Base-by-base conservation (phyloP, 495 filamentous ascomycete genomes). In the Terfezia claveryi region DNA sequence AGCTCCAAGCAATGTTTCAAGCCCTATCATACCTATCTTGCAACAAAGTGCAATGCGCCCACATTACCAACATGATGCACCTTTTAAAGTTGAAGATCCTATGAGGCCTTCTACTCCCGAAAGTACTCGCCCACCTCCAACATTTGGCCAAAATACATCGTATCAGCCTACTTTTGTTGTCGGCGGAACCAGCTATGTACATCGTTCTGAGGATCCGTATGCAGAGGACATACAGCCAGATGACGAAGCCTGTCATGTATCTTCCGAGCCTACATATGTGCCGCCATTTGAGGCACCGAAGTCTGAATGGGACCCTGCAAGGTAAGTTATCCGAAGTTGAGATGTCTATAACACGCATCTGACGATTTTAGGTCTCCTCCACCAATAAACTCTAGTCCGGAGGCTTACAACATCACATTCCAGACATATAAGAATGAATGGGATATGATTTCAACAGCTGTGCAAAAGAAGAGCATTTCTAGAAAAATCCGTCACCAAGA, bases 291-390 rank as follows among this genome's bases (percentile, higher is more conserved):
- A 46, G 41, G 41, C 41, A 5, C 41, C 59, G 3, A 51, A 55
- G 2, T 53, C 53, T 12, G 54, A 52, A 38, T 65, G 63, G 63
- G 63, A 65, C 37, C 63, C 63, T 41, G 58, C 63, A 38, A 59
- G 61, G 60, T 62, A 52, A 58, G 60, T 38, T 37, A 23, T 50
- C 49, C 36, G 37, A 37, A 32, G 27, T 32, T 32, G 27, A 32
- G 27, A 32, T 32, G 27, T 32, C 27, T 32, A 32, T 32, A 32
- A 7, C 2, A 32, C 27, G 27, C 27, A 32, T 32, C 7, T 32
- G 27, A 32, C 27, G 27, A 32, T 32, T 56, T 32, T 56, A 62
- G 60, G 51, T 63, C 63, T n/a, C 55, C 63, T 8, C 63, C 63
- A 23, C 63, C 63, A 36, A 36, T 49, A 36, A 38, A 56, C 32